These are phyloP conservation scores for Hordeum marinum DNA, from an alignment of 176 grass and related monocot genomes.

Conservation along the genomic window DNA sequence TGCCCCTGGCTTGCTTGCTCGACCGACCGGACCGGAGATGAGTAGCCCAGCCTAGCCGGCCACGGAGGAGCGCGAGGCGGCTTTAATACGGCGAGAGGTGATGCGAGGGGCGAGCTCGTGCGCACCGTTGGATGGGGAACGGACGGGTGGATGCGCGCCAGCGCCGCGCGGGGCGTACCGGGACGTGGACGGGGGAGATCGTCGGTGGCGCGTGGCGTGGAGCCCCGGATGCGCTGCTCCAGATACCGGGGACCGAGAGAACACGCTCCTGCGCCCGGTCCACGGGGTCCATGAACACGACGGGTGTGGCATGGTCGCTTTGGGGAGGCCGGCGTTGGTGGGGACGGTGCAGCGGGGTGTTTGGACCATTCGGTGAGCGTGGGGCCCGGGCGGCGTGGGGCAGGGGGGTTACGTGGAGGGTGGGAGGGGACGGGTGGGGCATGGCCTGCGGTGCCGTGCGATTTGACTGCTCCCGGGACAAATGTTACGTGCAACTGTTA, in stretches of 20 bases:
- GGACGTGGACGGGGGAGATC: slow-evolving; percentile 42
- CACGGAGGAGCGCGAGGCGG: not conserved
- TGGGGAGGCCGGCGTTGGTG: not conserved
- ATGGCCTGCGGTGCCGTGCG: not conserved
- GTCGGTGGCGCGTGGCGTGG: slow-evolving; percentile 21
- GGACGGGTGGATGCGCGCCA: not conserved
- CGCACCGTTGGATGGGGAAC: not conserved
- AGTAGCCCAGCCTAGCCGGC: not conserved
- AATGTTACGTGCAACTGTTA: slow-evolving; percentile 20
- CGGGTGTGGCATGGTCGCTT: accelerated
- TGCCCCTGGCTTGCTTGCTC: no score
- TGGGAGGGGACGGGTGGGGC: not conserved
- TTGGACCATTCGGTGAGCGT: not conserved
- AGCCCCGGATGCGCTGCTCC: not conserved
- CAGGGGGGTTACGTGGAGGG: slow-evolving; percentile 19
- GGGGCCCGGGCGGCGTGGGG: not conserved
- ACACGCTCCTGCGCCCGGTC: not conserved
- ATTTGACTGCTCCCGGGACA: slow-evolving; percentile 14
- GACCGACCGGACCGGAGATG: not conserved
- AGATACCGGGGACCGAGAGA: not conserved
- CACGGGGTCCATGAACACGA: not conserved
- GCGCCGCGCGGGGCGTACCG: not conserved
- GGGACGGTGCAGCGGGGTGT: accelerated
- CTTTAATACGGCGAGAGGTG: slow-evolving; percentile 17
- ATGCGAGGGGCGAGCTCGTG: not conserved